These are phyloP conservation scores for Chloromonas sp. DNA, from an alignment of 163 green algal species.

Conservation along the genomic window DNA sequence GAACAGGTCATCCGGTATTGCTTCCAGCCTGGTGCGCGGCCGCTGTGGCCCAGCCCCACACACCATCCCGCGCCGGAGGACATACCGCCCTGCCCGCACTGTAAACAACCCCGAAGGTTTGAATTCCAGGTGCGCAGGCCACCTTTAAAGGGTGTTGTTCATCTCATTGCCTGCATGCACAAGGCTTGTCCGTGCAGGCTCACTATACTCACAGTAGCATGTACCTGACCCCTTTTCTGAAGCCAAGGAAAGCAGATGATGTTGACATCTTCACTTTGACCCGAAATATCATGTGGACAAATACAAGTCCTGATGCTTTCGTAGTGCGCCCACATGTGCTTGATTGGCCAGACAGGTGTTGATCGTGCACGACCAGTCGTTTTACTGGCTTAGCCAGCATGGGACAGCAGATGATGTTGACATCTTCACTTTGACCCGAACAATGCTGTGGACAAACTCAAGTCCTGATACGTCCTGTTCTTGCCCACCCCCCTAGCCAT, in stretches of 20 bases:
- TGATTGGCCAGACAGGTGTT: too few species aligned
- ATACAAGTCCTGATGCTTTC: not conserved
- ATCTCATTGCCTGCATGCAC: not conserved
- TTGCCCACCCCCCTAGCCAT: not conserved
- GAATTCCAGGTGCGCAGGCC: slow-evolving; percentile 71
- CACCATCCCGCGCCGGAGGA: slow-evolving; percentile 21
- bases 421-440: slow-evolving; percentile 43
- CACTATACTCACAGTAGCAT: not conserved
- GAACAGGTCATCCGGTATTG: slow-evolving; percentile 74
- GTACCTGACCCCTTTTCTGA: too few species aligned
- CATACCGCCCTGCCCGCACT: slow-evolving; percentile 64
- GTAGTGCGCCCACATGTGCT: too few species aligned
- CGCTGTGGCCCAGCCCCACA: slow-evolving; percentile 61
- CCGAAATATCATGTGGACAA: slow-evolving; percentile 10
- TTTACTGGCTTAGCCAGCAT: too few species aligned
- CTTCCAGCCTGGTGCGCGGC: slow-evolving; percentile 46
- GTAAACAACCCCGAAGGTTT: slow-evolving; percentile 55
- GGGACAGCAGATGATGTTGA: not conserved
- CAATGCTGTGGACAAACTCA: not conserved
- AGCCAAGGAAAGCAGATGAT: not conserved
- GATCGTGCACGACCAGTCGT: too few species aligned
- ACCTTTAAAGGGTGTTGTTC: not conserved
- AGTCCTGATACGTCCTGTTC: not conserved
- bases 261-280: slow-evolving; percentile 36
- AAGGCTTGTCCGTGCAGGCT: not conserved